Conservation (phyloP, 2,329 filamentous ascomycete species). For the Penicillium sp. region DNA sequence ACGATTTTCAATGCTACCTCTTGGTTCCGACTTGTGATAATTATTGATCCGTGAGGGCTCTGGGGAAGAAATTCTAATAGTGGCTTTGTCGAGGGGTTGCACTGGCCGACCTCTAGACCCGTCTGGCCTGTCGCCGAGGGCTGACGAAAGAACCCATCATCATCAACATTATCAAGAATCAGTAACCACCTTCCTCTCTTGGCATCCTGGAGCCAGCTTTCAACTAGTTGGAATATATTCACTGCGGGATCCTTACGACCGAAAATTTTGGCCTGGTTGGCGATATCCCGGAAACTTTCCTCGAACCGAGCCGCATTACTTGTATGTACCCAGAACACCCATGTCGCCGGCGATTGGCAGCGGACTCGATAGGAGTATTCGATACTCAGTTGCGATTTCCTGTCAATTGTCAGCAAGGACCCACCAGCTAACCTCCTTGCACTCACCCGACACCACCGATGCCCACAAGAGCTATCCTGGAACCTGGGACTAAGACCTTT, state of each 20-base stretch:
- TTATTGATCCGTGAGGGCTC: constrained; percentile 12
- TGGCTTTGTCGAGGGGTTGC: neutral
- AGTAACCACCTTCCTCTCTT: constrained; percentile 19
- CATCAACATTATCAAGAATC: constrained; percentile 28
- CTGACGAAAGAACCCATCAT: constrained; percentile 14
- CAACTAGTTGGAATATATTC: constrained; percentile 32
- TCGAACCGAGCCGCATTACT: constrained; percentile 28
- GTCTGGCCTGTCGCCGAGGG: neutral
- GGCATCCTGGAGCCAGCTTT: constrained; percentile 20
- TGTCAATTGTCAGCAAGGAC: constrained; percentile 6
- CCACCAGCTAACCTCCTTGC: neutral
- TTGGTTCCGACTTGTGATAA: constrained; percentile 16
- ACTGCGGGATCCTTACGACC: constrained; percentile 30
- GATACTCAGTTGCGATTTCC: constrained; percentile 41
- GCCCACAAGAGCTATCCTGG: no score
- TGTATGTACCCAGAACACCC: constrained; percentile 32
- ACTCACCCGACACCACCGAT: neutral
- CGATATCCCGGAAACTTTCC: constrained; percentile 36
- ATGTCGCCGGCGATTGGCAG: constrained; percentile 24
- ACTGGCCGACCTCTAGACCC: neutral
- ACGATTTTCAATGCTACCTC: no score
- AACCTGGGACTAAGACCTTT: no score
- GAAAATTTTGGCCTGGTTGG: constrained; percentile 29
- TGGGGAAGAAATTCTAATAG: constrained; percentile 17
- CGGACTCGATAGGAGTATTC: constrained; percentile 36